Evolutionary conservation across 148 eudicot genomes (phyloP).

Genomic region (Chenopodium formosanum): DNA sequence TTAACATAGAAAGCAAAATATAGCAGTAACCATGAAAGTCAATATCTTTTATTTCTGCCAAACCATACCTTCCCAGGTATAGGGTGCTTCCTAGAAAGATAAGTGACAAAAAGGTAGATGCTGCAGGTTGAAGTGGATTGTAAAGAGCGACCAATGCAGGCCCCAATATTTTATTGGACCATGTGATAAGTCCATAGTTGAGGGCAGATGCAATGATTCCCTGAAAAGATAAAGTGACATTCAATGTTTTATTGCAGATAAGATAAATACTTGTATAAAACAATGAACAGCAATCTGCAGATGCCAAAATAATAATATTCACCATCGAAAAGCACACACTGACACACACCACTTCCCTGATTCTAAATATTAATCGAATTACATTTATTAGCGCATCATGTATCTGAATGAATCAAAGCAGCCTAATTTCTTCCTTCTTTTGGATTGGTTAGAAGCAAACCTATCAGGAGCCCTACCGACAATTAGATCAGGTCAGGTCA

Average conservation of each 20-base stretch:
- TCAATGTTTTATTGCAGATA: not conserved
- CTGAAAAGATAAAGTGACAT: slow-evolving; percentile 30
- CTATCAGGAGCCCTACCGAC: too few species aligned
- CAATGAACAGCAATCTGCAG: not conserved
- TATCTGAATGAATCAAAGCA: not conserved
- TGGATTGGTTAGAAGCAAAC: not conserved
- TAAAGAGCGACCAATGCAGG: slow-evolving; percentile 89
- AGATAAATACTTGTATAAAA: not conserved
- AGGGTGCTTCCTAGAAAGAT: slow-evolving; percentile 80
- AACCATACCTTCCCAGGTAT: slow-evolving; percentile 75
- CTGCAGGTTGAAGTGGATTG: slow-evolving; percentile 88
- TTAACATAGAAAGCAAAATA: not conserved
- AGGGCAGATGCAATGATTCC: slow-evolving; percentile 79
- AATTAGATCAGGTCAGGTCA: too few species aligned
- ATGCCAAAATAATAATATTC: not conserved
- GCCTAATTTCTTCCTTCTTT: not conserved
- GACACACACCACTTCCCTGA: not conserved
- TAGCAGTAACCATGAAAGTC: not conserved
- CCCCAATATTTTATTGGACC: slow-evolving; percentile 86
- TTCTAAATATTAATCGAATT: not conserved
- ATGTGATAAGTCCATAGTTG: slow-evolving; percentile 74
- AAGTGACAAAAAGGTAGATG: slow-evolving; percentile 65
- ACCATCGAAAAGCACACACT: not conserved
- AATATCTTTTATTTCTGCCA: not conserved
- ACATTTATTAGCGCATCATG: not conserved